These are phyloP conservation scores for Pyrenochaeta sp. DNA, from an alignment of 2,329 filamentous ascomycete species.

Conservation along the genomic window DNA sequence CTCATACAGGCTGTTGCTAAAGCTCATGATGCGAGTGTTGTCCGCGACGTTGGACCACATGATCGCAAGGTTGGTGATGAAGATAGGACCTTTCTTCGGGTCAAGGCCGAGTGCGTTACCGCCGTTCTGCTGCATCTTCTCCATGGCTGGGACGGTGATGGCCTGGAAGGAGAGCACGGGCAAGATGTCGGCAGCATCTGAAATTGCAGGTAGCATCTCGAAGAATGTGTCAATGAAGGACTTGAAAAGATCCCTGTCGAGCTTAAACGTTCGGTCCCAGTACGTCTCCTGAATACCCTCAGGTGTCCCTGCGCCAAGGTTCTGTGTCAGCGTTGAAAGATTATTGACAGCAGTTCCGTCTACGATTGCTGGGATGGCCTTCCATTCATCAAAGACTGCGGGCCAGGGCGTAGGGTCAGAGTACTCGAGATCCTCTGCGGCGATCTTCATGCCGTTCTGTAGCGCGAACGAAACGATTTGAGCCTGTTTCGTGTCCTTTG, in stretches of 20 bases:
- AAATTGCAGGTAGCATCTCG: slow-evolving; percentile 30
- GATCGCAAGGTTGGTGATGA: slow-evolving; percentile 29
- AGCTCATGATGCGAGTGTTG: slow-evolving; percentile 31
- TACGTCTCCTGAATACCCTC: slow-evolving; percentile 35
- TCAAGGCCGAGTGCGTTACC: slow-evolving; percentile 45
- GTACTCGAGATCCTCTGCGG: slow-evolving; percentile 33
- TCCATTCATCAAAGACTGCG: slow-evolving; percentile 37
- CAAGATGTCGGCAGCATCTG: slow-evolving; percentile 29
- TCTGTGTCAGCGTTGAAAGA: slow-evolving; percentile 29
- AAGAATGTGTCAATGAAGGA: slow-evolving; percentile 33
- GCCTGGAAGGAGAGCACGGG: slow-evolving; percentile 38
- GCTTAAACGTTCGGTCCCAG: slow-evolving; percentile 38
- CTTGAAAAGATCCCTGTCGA: slow-evolving; percentile 29
- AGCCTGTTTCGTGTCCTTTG: slow-evolving; percentile 23
- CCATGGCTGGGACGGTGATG: slow-evolving; percentile 33
- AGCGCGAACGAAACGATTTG: slow-evolving; percentile 33
- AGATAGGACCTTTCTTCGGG: slow-evolving; percentile 27
- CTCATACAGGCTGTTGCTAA: slow-evolving; percentile 28
- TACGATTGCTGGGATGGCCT: slow-evolving; percentile 32
- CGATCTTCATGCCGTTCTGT: slow-evolving; percentile 27
- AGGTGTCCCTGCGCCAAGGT: slow-evolving; percentile 24
- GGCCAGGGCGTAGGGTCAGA: slow-evolving; percentile 30
- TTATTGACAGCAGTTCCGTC: slow-evolving; percentile 35
- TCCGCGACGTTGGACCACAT: slow-evolving; percentile 36
- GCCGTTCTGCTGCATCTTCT: slow-evolving; percentile 36